These are phyloP conservation scores for Coniochaeta sp. DNA, from an alignment of 2,329 filamentous ascomycete species.

Conservation along the genomic window DNA sequence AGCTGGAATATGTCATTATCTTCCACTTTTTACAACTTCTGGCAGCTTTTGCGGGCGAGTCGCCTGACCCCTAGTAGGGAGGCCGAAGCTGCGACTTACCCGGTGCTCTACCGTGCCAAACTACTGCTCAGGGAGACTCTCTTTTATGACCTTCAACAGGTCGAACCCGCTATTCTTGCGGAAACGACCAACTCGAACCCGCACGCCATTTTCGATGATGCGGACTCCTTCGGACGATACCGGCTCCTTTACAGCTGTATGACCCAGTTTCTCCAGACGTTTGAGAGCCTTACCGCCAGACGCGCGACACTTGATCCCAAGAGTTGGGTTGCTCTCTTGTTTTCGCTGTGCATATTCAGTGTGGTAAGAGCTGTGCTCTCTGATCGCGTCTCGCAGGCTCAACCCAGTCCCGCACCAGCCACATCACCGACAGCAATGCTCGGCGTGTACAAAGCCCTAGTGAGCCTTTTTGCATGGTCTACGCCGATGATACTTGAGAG, in stretches of 20 bases:
- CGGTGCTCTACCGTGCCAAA: constrained; percentile 46
- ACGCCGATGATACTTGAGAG: constrained; percentile 38
- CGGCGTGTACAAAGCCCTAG: constrained; percentile 43
- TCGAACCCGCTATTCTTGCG: constrained; percentile 35
- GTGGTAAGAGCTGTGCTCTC: constrained; percentile 43
- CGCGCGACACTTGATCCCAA: constrained; percentile 30
- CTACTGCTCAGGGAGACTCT: constrained; percentile 46
- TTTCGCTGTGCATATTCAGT: constrained; percentile 53
- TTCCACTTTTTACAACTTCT: constrained; percentile 39
- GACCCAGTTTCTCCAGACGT: constrained; percentile 42
- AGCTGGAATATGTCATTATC: constrained; percentile 38
- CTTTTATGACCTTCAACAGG: constrained; percentile 45
- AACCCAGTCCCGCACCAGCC: constrained; percentile 14
- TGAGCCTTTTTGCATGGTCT: constrained; percentile 37
- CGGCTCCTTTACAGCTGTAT: constrained; percentile 43
- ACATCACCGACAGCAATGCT: constrained; percentile 30
- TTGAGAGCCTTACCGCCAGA: constrained; percentile 37
- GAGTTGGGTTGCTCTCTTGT: constrained; percentile 44
- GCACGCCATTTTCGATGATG: constrained; percentile 30
- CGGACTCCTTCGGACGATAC: constrained; percentile 38
- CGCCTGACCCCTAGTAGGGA: constrained; percentile 42
- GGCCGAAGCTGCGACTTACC: constrained; percentile 39
- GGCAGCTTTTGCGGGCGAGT: constrained; percentile 43
- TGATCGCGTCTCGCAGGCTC: constrained; percentile 30
- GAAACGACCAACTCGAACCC: constrained; percentile 25